These are phyloP conservation scores for Penicillium diatomitis DNA, from an alignment of 495 filamentous ascomycete species.

Conservation along the genomic window DNA sequence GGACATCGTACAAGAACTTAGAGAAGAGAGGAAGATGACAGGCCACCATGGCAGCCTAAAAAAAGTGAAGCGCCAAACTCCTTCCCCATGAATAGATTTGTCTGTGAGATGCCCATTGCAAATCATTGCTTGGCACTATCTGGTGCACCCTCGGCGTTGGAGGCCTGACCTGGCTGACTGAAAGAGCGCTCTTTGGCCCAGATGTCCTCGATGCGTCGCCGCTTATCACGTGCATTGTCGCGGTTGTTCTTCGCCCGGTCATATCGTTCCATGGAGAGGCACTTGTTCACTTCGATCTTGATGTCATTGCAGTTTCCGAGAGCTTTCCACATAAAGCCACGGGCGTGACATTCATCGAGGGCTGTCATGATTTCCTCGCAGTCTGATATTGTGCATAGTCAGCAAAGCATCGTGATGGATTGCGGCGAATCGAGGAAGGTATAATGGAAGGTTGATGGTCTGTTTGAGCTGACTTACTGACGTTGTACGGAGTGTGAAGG, in stretches of 20 bases:
- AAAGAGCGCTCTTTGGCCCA: conserved; percentile 58
- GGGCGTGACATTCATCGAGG: conserved; percentile 91
- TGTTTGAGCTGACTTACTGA: conserved; percentile 45
- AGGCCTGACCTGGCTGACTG: conserved; percentile 8
- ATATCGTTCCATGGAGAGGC: conserved; percentile 67
- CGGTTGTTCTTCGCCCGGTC: conserved; percentile 72
- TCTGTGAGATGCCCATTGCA: neutral
- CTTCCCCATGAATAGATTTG: conserved; percentile 2
- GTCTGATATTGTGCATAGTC: conserved; percentile 40
- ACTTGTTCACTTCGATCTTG: conserved; percentile 73
- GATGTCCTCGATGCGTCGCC: conserved; percentile 54
- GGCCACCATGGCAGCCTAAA: neutral
- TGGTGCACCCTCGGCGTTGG: neutral
- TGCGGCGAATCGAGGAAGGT: neutral
- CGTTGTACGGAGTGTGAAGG: conserved; percentile 82
- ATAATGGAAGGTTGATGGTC: neutral
- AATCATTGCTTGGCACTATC: conserved; percentile 11
- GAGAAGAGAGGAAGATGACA: conserved; percentile 10
- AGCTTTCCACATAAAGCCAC: conserved; percentile 81
- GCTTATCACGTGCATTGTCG: conserved; percentile 57
- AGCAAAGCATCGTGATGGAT: neutral
- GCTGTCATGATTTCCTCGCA: conserved; percentile 89
- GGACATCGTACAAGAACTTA: neutral
- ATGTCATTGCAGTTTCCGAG: conserved; percentile 82
- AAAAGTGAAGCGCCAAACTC: conserved; percentile 11